These are phyloP conservation scores for Raphanus sativus DNA, from an alignment of 345 rosid genomes.

Conservation along the genomic window DNA sequence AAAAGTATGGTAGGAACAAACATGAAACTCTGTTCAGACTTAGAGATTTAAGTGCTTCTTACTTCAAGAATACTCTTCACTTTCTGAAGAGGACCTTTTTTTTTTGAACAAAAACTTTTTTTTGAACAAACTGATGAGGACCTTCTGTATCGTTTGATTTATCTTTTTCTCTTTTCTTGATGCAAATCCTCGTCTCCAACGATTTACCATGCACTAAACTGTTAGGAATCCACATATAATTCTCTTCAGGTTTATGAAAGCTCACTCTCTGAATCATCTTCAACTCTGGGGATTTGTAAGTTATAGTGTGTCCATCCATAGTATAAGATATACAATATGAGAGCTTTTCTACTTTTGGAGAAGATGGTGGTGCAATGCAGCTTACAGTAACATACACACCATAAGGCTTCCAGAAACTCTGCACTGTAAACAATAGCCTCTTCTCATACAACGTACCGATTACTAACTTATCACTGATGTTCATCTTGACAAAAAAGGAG, in stretches of 20 bases:
- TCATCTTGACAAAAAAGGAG: background rate
- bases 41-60: background rate
- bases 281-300: background rate
- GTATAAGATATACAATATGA: background rate
- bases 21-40: background rate
- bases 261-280: background rate
- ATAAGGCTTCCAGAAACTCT: conserved; percentile 6
- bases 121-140: background rate
- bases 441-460: background rate
- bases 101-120: too few relatives aligned
- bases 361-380: conserved; percentile 29
- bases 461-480: conserved; percentile 9
- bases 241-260: background rate
- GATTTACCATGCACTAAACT: background rate
- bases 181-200: background rate
- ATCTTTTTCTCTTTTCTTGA: background rate
- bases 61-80: background rate
- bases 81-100: background rate
- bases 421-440: conserved; percentile 33
- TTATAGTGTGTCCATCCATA: background rate
- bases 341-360: background rate
- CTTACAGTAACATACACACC: conserved; percentile 29
- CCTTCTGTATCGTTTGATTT: background rate
- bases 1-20: background rate
- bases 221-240: background rate